Conservation (phyloP, 768 basidiomycete genomes). For the Russula ochroleuca region DNA sequence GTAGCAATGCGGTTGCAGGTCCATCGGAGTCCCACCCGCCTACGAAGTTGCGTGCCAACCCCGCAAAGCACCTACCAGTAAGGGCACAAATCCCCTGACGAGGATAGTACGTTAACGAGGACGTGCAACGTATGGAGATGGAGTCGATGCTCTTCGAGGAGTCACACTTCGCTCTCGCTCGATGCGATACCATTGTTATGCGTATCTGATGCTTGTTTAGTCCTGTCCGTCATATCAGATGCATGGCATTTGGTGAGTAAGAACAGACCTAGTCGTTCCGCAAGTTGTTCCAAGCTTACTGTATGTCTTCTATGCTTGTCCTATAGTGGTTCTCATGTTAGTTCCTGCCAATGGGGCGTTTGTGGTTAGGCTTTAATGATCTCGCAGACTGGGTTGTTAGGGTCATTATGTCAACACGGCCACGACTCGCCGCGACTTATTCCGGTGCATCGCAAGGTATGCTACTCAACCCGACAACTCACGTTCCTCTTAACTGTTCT, state of each 20-base stretch:
- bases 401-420: constrained; percentile 16
- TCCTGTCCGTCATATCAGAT: not conserved
- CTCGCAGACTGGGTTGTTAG: not conserved
- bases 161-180: constrained; percentile 28
- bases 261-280: not conserved
- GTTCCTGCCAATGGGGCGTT: no score
- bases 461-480: not conserved
- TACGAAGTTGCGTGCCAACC: constrained; percentile 52
- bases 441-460: constrained; percentile 19
- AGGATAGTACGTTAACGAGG: constrained; percentile 31
- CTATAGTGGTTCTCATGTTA: no score
- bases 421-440: constrained; percentile 13
- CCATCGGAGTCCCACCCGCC: constrained; percentile 42
- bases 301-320: not conserved
- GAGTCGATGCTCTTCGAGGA: no score
- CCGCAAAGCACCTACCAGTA: constrained; percentile 35
- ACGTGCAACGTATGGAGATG: no score
- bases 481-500: not conserved
- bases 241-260: not conserved
- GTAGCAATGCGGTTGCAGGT: constrained; percentile 34
- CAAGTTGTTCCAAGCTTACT: not conserved
- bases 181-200: no score
- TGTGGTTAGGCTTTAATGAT: no score
- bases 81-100: constrained; percentile 37
- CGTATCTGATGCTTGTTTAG: not conserved